A percentile compares a stretch with the other conserved stretches of the same genome.
Conservation (phyloP, 148 eudicot species). For the Beta vulgaris region DNA sequence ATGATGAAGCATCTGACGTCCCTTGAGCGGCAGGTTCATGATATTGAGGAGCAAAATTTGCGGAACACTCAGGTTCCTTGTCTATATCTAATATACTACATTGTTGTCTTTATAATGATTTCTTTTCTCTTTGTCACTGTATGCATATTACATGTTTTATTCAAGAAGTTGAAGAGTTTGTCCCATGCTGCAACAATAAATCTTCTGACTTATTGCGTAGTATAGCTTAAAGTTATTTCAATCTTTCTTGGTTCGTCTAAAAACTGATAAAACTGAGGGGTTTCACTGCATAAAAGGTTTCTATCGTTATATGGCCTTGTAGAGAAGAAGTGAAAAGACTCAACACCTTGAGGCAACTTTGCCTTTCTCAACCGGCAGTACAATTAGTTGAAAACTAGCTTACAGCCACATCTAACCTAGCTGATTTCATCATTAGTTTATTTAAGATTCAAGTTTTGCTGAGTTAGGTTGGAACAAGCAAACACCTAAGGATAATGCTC, state of each 20-base stretch:
- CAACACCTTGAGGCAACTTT: too few species aligned
- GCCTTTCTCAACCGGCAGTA: too few species aligned
- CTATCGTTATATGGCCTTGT: background rate
- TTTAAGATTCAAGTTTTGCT: too few species aligned
- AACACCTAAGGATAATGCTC: background rate
- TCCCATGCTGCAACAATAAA: too few species aligned
- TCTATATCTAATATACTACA: background rate
- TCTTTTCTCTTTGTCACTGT: too few species aligned
- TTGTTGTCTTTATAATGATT: background rate
- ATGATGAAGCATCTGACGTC: constrained; percentile 39
- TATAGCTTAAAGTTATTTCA: background rate
- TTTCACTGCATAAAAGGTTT: background rate
- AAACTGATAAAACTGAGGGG: background rate
- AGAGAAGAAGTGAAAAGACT: too few species aligned
- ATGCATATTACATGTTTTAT: background rate
- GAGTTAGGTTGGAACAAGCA: background rate
- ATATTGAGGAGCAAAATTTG: constrained; percentile 57
- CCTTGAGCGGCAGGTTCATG: constrained; percentile 56
- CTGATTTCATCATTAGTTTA: too few species aligned
- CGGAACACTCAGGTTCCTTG: constrained; percentile 67
- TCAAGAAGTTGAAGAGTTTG: too few species aligned
- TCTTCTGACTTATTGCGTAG: background rate
- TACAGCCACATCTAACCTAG: too few species aligned
- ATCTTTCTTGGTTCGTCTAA: background rate
- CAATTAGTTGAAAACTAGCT: too few species aligned